Conservation (phyloP, 306 rosid species). For the Cicer chorassanicum region DNA sequence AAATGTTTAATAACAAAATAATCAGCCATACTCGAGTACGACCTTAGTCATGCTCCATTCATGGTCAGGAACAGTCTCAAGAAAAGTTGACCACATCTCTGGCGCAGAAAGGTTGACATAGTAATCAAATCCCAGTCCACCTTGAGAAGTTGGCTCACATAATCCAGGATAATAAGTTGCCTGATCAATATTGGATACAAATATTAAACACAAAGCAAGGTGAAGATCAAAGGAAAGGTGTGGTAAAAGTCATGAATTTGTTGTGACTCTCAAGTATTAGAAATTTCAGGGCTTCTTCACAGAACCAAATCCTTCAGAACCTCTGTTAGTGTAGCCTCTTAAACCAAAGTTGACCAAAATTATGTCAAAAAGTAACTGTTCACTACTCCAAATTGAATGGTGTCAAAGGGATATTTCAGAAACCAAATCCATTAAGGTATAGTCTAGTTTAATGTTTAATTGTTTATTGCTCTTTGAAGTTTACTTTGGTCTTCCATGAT, state of each 20-base stretch:
- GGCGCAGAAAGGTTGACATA: slow-evolving; percentile 81
- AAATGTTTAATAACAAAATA: slow-evolving; percentile 31
- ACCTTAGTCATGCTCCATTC: slow-evolving; percentile 98
- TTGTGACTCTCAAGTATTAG: background rate
- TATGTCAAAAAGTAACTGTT: background rate
- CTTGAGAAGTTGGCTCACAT: slow-evolving; percentile 93
- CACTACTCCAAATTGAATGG: background rate
- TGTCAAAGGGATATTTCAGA: no score
- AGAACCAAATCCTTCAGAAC: background rate
- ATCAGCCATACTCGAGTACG: slow-evolving; percentile 36
- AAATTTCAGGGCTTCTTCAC: slow-evolving; percentile 30
- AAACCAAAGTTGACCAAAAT: background rate
- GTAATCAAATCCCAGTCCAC: slow-evolving; percentile 97
- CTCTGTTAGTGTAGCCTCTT: slow-evolving; percentile 12
- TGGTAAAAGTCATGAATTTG: background rate
- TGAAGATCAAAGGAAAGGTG: background rate
- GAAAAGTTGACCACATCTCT: slow-evolving; percentile 87
- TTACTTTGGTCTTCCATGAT: no score
- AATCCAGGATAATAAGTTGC: slow-evolving; percentile 90
- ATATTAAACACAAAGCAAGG: slow-evolving; percentile 25
- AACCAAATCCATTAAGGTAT: no score
- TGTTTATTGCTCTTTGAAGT: no score
- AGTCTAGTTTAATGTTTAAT: no score
- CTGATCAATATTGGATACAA: slow-evolving; percentile 55
- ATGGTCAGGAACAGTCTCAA: slow-evolving; percentile 75